phyloP scores from a whole-genome alignment of 2,329 filamentous ascomycete genomes.

The Aspergillus hortae region DNA sequence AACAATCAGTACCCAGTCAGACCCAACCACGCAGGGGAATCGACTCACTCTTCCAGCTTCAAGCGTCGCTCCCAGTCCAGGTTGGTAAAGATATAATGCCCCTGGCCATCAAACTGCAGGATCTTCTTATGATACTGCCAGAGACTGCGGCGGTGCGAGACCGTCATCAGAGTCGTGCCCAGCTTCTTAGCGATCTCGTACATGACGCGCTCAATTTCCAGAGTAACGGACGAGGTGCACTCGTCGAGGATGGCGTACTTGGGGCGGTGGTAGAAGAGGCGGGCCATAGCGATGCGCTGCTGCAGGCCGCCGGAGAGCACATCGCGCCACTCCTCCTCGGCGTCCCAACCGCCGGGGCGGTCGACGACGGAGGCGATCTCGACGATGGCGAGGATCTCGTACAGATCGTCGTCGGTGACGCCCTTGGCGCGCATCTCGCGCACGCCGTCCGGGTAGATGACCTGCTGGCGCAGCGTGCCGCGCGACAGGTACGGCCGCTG shows the following conservation, averaged over 20 bases:
- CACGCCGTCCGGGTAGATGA: constrained; percentile 89
- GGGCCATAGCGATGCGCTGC: constrained; percentile 94
- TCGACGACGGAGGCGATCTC: constrained; percentile 80
- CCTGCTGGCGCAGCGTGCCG: constrained; percentile 89
- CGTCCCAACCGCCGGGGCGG: constrained; percentile 80
- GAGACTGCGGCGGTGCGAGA: constrained; percentile 82
- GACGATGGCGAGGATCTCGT: constrained; percentile 71
- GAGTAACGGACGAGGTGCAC: constrained; percentile 90
- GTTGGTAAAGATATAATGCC: constrained; percentile 81
- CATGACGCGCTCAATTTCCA: constrained; percentile 93
- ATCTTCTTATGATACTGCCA: constrained; percentile 98
- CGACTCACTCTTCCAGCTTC: constrained; percentile 72
- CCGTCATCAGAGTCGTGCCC: constrained; percentile 94
- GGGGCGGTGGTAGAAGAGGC: constrained; percentile 88
- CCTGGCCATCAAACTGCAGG: constrained; percentile 93
- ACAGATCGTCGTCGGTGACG: constrained; percentile 75
- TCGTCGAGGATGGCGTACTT: constrained; percentile 96
- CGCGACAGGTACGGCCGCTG: constrained; percentile 91
- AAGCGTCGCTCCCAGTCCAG: constrained; percentile 84
- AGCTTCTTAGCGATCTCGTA: constrained; percentile 92
- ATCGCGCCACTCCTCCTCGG: constrained; percentile 94
- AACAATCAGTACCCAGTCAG: neutral
- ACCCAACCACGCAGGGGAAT: neutral
- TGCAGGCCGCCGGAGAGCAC: constrained; percentile 89
- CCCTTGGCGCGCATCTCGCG: constrained; percentile 83